These are phyloP conservation scores for Penicillium canescens DNA, from an alignment of 495 filamentous ascomycete genomes.

Conservation along the genomic window DNA sequence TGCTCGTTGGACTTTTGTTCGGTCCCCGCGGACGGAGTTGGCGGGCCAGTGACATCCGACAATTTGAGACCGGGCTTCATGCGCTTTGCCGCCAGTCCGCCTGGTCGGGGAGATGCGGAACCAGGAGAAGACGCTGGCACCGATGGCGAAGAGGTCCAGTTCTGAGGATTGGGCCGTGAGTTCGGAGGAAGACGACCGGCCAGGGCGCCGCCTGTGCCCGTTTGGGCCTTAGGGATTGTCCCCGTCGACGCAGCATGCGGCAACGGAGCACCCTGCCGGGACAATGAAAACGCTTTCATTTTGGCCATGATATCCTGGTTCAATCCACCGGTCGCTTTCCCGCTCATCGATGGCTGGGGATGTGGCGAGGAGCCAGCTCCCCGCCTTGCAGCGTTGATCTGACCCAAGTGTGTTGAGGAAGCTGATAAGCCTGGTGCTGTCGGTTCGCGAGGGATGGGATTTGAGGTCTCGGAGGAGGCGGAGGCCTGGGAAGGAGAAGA, in stretches of 20 bases:
- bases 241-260: conserved; percentile 37
- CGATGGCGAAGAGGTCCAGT: conserved; percentile 54
- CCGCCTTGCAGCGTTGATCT: conserved; percentile 75
- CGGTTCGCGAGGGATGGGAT: conserved; percentile 29
- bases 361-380: conserved; percentile 43
- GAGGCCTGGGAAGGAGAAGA: conserved; percentile 3
- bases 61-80: conserved; percentile 53
- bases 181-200: conserved; percentile 39
- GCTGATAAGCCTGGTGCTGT: conserved; percentile 57
- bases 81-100: conserved; percentile 55
- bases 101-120: conserved; percentile 39
- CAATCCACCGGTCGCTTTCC: conserved; percentile 54
- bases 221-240: conserved; percentile 31
- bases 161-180: conserved; percentile 41
- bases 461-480: conserved; percentile 16
- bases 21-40: conserved; percentile 21
- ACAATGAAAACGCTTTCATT: conserved; percentile 74
- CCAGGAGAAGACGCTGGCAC: conserved; percentile 29
- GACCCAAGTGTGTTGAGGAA: conserved; percentile 79
- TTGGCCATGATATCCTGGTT: conserved; percentile 81
- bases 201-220: conserved; percentile 31
- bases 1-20: conserved; percentile 18
- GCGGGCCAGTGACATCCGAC: conserved; percentile 46
- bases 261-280: conserved; percentile 55
- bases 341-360: conserved; percentile 55